Evolutionary conservation across 257 asterid genomes (phyloP), one percentile per base, ranked within the genome.

Genomic region (Solanum piurae): DNA sequence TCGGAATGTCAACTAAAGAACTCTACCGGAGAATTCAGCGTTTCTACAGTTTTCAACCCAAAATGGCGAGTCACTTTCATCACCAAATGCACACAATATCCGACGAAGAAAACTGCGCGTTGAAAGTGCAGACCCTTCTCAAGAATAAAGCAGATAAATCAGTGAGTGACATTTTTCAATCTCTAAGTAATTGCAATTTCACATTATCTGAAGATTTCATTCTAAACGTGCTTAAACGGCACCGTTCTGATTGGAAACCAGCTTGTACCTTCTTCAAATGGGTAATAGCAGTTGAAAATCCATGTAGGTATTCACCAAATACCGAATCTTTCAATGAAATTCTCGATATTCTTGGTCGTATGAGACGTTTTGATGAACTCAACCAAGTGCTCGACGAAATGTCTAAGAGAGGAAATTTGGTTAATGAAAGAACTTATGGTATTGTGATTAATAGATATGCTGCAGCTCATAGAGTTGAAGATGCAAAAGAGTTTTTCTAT

Each of bases 331-430:
- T 90, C 93, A 94, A 96, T 89, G 93, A 93, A 90, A 90, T 72
- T 40, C 89, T 95, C 34, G 95, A 94, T 72, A 93, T 86, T 82
- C 94, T 96, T 9, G 98, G 99, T 5, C 88, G 94, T 31, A 89
- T 90, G 93, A 92, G 87, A 71, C 92, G 90, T 31, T 93, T 96
- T 49, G 92, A 87, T 0, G 94, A 94, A 84, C 37, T 93, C 87
- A 79, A 55, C 82, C 93, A 91, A 75, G 92, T 96, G 98, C 93
- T 96, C 93, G 95, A 94, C 84, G 95, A 94, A 95, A 95, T 96
- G 99, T 90, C 93, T 2, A 52, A 62, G 49, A 93, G 94, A 87
- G 88, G 87, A 34, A 76, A 75, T 10, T 37, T 91, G 75, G 88
- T 94, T 83, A 89, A 89, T 25, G 96, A 93, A 72, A 88, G 90